These are phyloP conservation scores for Rhodofomes roseus DNA, from an alignment of 1,284 basidiomycete species.

Conservation along the genomic window DNA sequence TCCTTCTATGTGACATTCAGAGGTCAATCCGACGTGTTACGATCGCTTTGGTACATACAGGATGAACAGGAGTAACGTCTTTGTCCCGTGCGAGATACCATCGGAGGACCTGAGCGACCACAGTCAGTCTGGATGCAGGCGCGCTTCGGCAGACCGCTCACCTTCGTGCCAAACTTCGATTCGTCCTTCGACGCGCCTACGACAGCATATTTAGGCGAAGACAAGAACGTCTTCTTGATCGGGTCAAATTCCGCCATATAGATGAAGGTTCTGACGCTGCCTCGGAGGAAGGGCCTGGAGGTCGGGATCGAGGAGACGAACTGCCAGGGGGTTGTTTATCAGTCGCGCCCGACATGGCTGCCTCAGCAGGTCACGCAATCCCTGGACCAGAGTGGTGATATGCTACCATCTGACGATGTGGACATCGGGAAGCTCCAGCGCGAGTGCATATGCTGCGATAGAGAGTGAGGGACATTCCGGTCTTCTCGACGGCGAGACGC, in stretches of 20 bases:
- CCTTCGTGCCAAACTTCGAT: slow-evolving; percentile 74
- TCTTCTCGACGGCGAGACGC: background rate
- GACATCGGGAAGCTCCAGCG: background rate
- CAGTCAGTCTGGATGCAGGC: too few relatives aligned
- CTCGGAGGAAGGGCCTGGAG: slow-evolving; percentile 5
- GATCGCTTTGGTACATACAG: slow-evolving; percentile 33
- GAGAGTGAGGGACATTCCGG: background rate
- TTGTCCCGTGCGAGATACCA: slow-evolving; percentile 70
- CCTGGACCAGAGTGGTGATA: background rate
- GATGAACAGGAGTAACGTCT: slow-evolving; percentile 70
- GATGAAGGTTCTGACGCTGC: background rate
- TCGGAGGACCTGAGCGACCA: slow-evolving; percentile 50
- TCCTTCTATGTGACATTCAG: slow-evolving; percentile 46
- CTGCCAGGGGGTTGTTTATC: background rate
- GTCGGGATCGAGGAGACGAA: background rate
- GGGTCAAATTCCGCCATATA: slow-evolving; percentile 23
- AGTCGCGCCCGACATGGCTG: background rate
- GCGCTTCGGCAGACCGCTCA: too few relatives aligned
- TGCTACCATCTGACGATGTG: background rate
- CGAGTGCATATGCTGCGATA: background rate
- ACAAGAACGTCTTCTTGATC: slow-evolving; percentile 58
- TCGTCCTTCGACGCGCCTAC: slow-evolving; percentile 78
- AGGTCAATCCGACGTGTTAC: background rate
- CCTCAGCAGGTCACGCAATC: slow-evolving; percentile 12
- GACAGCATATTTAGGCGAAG: slow-evolving; percentile 64